Evolutionary conservation across 2,329 filamentous ascomycete species (phyloP).

Genomic region (Leptographium flavum): DNA sequence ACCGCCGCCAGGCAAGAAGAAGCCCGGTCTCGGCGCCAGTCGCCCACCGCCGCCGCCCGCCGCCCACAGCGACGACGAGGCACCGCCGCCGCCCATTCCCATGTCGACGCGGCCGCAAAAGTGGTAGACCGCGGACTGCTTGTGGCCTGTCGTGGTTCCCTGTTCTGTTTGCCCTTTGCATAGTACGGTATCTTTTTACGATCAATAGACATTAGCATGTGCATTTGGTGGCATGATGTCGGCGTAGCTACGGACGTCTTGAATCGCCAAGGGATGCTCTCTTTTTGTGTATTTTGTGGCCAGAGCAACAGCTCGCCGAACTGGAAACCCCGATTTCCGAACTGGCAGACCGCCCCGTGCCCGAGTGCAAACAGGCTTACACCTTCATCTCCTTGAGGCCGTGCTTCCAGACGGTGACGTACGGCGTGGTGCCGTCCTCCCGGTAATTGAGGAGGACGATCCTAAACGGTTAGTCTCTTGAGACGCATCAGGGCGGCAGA

Average conservation of each 20-base stretch:
- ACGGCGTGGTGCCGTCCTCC: conserved; percentile 87
- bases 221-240: not conserved
- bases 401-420: conserved; percentile 87
- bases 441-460: conserved; percentile 93
- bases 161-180: not conserved
- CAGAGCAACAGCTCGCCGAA: not conserved
- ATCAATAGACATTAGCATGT: too few relatives aligned
- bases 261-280: not conserved
- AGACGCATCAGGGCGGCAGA: conserved; percentile 1
- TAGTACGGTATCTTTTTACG: not conserved
- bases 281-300: not conserved
- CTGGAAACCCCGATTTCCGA: too few relatives aligned
- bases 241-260: not conserved
- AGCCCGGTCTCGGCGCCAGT: conserved; percentile 22
- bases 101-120: conserved; percentile 31
- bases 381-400: conserved; percentile 84
- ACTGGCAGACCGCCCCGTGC: not conserved
- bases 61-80: conserved; percentile 13
- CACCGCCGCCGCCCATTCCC: conserved; percentile 36
- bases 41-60: not conserved
- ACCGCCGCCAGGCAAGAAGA: conserved; percentile 38
- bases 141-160: not conserved
- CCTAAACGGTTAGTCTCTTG: conserved; percentile 28
- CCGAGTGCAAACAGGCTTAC: conserved; percentile 36
- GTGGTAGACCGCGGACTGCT: conserved; percentile 1